These are phyloP conservation scores for Begonia fuchsioides DNA, from an alignment of 306 rosid genomes.

Conservation along the genomic window DNA sequence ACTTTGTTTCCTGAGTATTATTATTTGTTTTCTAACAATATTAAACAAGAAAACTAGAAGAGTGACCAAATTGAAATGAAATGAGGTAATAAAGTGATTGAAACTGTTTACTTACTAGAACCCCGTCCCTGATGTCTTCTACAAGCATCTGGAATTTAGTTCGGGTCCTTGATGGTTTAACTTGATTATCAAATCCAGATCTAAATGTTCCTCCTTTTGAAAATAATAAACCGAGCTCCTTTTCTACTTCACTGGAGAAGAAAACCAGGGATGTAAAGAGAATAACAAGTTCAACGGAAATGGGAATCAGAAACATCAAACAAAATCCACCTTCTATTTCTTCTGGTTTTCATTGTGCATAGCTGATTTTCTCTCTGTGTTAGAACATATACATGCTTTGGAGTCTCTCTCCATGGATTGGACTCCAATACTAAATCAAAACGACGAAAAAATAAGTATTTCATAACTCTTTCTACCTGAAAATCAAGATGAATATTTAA, in stretches of 20 bases:
- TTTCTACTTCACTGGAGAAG: slow-evolving; percentile 76
- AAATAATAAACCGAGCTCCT: slow-evolving; percentile 78
- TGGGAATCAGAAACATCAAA: slow-evolving; percentile 7
- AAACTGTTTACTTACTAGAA: slow-evolving; percentile 43
- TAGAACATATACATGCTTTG: slow-evolving; percentile 87
- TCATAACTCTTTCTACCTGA: no score
- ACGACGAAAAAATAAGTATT: slow-evolving; percentile 1
- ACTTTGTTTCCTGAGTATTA: not conserved
- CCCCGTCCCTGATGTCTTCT: slow-evolving; percentile 94
- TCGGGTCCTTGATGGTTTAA: slow-evolving; percentile 49
- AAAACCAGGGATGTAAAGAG: slow-evolving; percentile 1
- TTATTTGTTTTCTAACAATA: not conserved
- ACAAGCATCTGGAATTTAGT: slow-evolving; percentile 86
- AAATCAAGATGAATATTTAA: no score
- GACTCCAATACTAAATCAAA: slow-evolving; percentile 55
- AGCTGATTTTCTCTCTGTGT: slow-evolving; percentile 77
- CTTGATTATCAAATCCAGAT: slow-evolving; percentile 51
- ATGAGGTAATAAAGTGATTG: not conserved
- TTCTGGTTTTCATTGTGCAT: slow-evolving; percentile 96
- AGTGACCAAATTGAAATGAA: not conserved
- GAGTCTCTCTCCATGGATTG: slow-evolving; percentile 84
- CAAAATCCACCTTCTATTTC: slow-evolving; percentile 53
- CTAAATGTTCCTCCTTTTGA: slow-evolving; percentile 63
- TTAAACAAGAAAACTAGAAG: not conserved
- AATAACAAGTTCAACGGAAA: not conserved